These are phyloP conservation scores for Lithocarpus polystachyus DNA, from an alignment of 306 rosid species.

Conservation along the genomic window DNA sequence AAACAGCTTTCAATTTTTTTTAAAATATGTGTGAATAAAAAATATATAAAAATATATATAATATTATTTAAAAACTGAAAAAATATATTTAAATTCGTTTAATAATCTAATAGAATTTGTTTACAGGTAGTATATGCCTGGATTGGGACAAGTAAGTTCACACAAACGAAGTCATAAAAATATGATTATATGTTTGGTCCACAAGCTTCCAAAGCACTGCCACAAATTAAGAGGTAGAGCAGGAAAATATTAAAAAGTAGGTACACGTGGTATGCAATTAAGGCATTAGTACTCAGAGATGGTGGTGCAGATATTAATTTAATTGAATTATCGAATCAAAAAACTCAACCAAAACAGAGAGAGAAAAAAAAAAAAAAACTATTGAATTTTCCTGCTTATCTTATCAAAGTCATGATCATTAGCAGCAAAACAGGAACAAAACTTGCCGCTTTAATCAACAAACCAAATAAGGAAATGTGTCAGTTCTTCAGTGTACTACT, in stretches of 20 bases:
- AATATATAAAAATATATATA: too few relatives aligned
- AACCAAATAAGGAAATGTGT: slow-evolving; percentile 43
- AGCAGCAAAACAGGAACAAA: slow-evolving; percentile 17
- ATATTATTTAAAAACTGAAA: too few relatives aligned
- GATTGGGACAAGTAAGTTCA: background rate
- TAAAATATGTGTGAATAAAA: too few relatives aligned
- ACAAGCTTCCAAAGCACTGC: slow-evolving; percentile 17
- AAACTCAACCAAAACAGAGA: background rate
- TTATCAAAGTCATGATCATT: slow-evolving; percentile 24
- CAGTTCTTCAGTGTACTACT: slow-evolving; percentile 11
- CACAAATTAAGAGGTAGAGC: background rate
- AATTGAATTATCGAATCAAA: background rate
- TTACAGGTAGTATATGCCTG: background rate
- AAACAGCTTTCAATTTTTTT: too few relatives aligned
- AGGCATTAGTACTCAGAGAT: background rate
- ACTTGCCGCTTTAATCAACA: slow-evolving; percentile 43
- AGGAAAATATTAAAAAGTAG: background rate
- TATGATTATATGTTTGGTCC: background rate
- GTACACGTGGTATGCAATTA: background rate
- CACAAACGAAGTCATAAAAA: background rate
- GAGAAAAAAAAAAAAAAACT: background rate
- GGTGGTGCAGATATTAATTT: background rate
- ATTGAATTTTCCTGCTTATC: slow-evolving; percentile 2
- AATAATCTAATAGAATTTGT: too few relatives aligned
- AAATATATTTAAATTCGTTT: too few relatives aligned